Conservation (phyloP, 176 grass and related monocot genomes). For the Pontederia crassipes region DNA sequence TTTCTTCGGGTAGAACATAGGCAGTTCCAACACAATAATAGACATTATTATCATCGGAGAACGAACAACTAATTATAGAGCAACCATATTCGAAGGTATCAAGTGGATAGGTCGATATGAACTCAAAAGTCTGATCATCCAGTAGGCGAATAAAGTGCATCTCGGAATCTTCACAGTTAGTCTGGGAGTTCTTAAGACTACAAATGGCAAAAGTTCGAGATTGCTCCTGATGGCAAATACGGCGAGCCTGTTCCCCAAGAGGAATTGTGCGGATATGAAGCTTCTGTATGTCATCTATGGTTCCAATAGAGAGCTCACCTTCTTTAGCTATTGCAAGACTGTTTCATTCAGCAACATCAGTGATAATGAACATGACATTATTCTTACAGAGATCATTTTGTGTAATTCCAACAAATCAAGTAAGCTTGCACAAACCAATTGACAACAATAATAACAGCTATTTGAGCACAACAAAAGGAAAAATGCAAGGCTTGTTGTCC, state of each 20-base stretch:
- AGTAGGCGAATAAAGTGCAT: slow-evolving; percentile 66
- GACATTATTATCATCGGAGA: slow-evolving; percentile 72
- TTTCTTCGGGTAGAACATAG: slow-evolving; percentile 90
- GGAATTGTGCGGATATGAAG: slow-evolving; percentile 87
- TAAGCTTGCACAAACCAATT: too few species aligned
- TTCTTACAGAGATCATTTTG: neutral
- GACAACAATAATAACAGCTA: too few species aligned
- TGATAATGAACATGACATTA: slow-evolving; percentile 7
- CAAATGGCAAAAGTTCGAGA: slow-evolving; percentile 70
- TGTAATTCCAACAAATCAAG: too few species aligned
- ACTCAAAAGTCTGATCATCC: slow-evolving; percentile 89
- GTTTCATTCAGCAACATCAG: slow-evolving; percentile 12
- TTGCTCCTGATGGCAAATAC: slow-evolving; percentile 88
- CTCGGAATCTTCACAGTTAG: slow-evolving; percentile 55
- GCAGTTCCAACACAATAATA: slow-evolving; percentile 92
- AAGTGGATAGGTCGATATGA: slow-evolving; percentile 54
- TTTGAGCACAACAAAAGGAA: too few species aligned
- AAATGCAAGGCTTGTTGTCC: too few species aligned
- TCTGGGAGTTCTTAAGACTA: slow-evolving; percentile 43
- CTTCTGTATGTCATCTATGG: slow-evolving; percentile 87
- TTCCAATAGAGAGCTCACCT: slow-evolving; percentile 85
- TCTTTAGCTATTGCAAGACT: slow-evolving; percentile 96
- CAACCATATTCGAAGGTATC: slow-evolving; percentile 80
- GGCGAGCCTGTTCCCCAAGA: slow-evolving; percentile 69
- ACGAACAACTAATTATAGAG: slow-evolving; percentile 82